A percentile compares a stretch with the other conserved stretches of the same genome.
Evolutionary conservation across 2,329 filamentous ascomycete species (phyloP).

Genomic region (Fusarium agapanthi): DNA sequence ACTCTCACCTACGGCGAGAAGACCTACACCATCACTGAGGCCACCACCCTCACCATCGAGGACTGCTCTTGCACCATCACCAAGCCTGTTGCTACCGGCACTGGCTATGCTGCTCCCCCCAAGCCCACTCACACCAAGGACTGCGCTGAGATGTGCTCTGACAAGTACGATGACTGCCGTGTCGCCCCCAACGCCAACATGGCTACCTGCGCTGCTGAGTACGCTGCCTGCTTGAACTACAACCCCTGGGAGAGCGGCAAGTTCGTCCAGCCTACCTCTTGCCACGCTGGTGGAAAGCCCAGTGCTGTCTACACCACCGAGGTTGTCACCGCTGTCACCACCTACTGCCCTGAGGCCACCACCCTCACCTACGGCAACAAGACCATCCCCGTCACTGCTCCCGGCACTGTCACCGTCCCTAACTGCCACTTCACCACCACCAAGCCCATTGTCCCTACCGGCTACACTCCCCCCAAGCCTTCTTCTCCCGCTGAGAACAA

Average conservation of each 20-base stretch:
- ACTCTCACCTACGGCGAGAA: slow-evolving; percentile 64
- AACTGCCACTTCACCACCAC: slow-evolving; percentile 24
- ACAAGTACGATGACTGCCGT: slow-evolving; percentile 35
- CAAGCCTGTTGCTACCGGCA: slow-evolving; percentile 48
- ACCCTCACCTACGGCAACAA: slow-evolving; percentile 45
- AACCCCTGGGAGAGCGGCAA: slow-evolving; percentile 35
- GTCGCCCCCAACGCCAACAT: slow-evolving; percentile 30
- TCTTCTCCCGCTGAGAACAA: slow-evolving; percentile 14
- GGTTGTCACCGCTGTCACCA: slow-evolving; percentile 47
- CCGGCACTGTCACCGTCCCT: slow-evolving; percentile 24
- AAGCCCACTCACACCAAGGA: slow-evolving; percentile 14
- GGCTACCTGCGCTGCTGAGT: slow-evolving; percentile 37
- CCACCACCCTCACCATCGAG: slow-evolving; percentile 71
- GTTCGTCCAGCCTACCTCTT: slow-evolving; percentile 29
- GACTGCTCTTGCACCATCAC: slow-evolving; percentile 71
- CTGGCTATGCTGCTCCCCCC: slow-evolving; percentile 15
- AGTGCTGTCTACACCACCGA: slow-evolving; percentile 22
- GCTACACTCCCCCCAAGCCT: slow-evolving; percentile 26
- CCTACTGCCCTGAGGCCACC: slow-evolving; percentile 48
- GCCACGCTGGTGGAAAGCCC: slow-evolving; percentile 59
- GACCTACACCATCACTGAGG: slow-evolving; percentile 71
- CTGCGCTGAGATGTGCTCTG: slow-evolving; percentile 28
- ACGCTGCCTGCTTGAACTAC: slow-evolving; percentile 39
- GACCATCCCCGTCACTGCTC: slow-evolving; percentile 26
- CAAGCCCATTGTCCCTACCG: slow-evolving; percentile 26